Evolutionary conservation across 2,329 filamentous ascomycete genomes (phyloP).

Genomic region (Diaporthe humulicola): DNA sequence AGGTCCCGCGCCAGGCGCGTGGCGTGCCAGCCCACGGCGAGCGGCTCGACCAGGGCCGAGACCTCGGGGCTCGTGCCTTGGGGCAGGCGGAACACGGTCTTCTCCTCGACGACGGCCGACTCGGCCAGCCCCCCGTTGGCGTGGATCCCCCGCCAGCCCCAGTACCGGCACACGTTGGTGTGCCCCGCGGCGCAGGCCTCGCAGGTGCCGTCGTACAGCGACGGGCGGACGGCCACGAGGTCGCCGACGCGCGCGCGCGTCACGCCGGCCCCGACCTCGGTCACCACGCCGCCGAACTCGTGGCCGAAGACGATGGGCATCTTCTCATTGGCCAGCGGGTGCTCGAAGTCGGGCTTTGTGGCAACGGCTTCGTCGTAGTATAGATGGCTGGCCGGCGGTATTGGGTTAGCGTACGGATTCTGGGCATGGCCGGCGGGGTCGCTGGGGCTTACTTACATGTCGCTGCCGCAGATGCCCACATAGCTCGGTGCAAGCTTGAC

Average conservation of each 20-base stretch:
- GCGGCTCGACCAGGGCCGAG: slow-evolving; percentile 71
- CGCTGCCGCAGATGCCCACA: slow-evolving; percentile 52
- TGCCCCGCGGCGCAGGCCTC: slow-evolving; percentile 61
- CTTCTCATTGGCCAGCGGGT: slow-evolving; percentile 65
- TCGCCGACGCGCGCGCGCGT: slow-evolving; percentile 62
- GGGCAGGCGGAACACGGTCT: slow-evolving; percentile 61
- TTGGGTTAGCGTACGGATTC: slow-evolving; percentile 43
- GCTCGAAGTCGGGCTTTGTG: slow-evolving; percentile 59
- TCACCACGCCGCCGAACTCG: slow-evolving; percentile 72
- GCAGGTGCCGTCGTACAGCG: slow-evolving; percentile 67
- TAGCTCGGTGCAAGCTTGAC: slow-evolving; percentile 46
- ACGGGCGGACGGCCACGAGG: slow-evolving; percentile 68
- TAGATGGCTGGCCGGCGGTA: slow-evolving; percentile 39
- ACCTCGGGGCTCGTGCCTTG: slow-evolving; percentile 64
- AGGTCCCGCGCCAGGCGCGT: slow-evolving; percentile 44
- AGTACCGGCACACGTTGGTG: slow-evolving; percentile 53
- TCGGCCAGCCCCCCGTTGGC: slow-evolving; percentile 65
- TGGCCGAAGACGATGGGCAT: slow-evolving; percentile 73
- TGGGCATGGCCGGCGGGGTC: not conserved
- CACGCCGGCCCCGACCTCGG: slow-evolving; percentile 65
- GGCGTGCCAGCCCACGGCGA: slow-evolving; percentile 75
- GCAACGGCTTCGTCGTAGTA: slow-evolving; percentile 29
- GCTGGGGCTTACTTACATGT: slow-evolving; percentile 44
- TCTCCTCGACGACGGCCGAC: slow-evolving; percentile 62
- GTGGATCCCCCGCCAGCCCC: slow-evolving; percentile 52